Percentiles rank a stretch among this genome's conserved stretches.
Evolutionary conservation across 2,329 filamentous ascomycete species (phyloP).

Genomic region (Neurospora crassa): DNA sequence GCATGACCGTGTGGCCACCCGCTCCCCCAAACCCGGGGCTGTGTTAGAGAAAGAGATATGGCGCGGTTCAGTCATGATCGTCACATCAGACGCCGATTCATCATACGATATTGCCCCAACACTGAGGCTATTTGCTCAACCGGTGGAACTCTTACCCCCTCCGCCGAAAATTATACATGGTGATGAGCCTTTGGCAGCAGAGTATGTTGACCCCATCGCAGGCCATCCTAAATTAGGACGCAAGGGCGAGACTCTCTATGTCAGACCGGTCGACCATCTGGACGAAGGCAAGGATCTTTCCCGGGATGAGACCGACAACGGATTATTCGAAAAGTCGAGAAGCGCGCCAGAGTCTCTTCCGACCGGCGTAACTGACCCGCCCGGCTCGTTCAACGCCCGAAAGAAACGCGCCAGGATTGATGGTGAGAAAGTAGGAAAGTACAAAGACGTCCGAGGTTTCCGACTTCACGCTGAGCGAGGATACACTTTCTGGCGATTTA

Average conservation of each 20-base stretch:
- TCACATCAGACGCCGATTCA: constrained; percentile 76
- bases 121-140: constrained; percentile 77
- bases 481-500: constrained; percentile 95
- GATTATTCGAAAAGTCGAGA: constrained; percentile 65
- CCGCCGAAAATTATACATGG: constrained; percentile 61
- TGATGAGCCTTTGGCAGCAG: constrained; percentile 57
- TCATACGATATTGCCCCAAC: constrained; percentile 72
- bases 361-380: constrained; percentile 36
- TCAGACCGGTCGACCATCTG: constrained; percentile 79
- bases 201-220: constrained; percentile 83
- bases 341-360: constrained; percentile 40
- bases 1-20: constrained; percentile 41
- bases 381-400: constrained; percentile 44
- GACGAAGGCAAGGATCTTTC: constrained; percentile 73
- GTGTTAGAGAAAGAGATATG: constrained; percentile 63
- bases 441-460: constrained; percentile 73
- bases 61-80: constrained; percentile 92
- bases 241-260: constrained; percentile 77
- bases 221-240: constrained; percentile 80
- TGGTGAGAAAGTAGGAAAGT: constrained; percentile 72
- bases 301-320: constrained; percentile 66
- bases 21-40: constrained; percentile 26
- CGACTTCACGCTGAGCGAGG: constrained; percentile 78
- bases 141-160: constrained; percentile 70
- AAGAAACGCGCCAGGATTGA: constrained; percentile 49